Conservation (phyloP, 768 basidiomycete species). For the Podaxis sp. region DNA sequence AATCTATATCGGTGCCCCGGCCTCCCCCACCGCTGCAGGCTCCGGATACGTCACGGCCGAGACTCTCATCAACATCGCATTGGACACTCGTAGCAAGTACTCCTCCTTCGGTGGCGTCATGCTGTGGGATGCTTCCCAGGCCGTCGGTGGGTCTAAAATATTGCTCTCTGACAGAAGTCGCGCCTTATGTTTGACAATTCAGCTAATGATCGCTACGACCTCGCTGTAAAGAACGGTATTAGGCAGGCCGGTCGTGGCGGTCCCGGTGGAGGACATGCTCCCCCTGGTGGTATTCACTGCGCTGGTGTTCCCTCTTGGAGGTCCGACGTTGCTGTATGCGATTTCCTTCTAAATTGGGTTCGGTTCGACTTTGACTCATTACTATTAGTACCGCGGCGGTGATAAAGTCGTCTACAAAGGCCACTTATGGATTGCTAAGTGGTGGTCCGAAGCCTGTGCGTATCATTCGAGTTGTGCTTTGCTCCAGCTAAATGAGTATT, state of each 20-base stretch:
- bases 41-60: slow-evolving; percentile 47
- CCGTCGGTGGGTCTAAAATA: slow-evolving; percentile 27
- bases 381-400: slow-evolving; percentile 40
- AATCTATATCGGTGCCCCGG: slow-evolving; percentile 55
- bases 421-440: slow-evolving; percentile 47
- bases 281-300: slow-evolving; percentile 31
- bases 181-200: neutral
- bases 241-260: slow-evolving; percentile 19
- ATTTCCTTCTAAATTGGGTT: slow-evolving; percentile 29
- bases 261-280: slow-evolving; percentile 15
- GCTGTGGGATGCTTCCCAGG: slow-evolving; percentile 41
- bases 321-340: slow-evolving; percentile 34
- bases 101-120: slow-evolving; percentile 55
- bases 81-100: slow-evolving; percentile 39
- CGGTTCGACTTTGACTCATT: neutral
- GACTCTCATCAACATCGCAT: slow-evolving; percentile 38
- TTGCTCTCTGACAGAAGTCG: neutral
- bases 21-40: slow-evolving; percentile 46
- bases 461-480: neutral
- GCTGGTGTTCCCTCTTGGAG: slow-evolving; percentile 40
- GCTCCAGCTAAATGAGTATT: neutral
- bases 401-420: slow-evolving; percentile 36
- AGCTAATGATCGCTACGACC: slow-evolving; percentile 41
- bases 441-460: slow-evolving; percentile 44
- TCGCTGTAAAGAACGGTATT: slow-evolving; percentile 40